Conservation (phyloP, 495 filamentous ascomycete species). For the Venustampulla echinocandica region DNA sequence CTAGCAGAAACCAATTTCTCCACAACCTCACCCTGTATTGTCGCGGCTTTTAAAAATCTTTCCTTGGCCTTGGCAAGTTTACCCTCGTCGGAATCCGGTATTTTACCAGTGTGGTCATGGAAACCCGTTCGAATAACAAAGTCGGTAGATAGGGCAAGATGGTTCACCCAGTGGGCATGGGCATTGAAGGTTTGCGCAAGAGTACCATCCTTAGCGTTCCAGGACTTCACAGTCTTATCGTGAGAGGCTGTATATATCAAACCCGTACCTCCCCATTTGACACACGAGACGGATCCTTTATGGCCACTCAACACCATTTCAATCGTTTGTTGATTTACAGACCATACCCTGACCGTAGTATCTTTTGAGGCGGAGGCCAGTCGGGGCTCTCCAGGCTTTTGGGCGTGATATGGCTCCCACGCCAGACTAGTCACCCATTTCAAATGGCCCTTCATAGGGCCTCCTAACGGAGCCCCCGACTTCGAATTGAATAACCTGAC, state of each 20-base stretch:
- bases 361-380: slow-evolving; percentile 89
- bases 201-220: slow-evolving; percentile 72
- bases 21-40: slow-evolving; percentile 62
- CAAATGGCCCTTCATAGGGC: slow-evolving; percentile 76
- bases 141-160: slow-evolving; percentile 89
- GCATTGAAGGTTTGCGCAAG: slow-evolving; percentile 68
- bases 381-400: slow-evolving; percentile 62
- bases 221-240: slow-evolving; percentile 89
- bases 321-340: slow-evolving; percentile 65
- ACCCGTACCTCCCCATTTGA: slow-evolving; percentile 88
- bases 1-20: slow-evolving; percentile 85
- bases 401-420: slow-evolving; percentile 93
- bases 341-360: slow-evolving; percentile 82
- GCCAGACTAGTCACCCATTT: slow-evolving; percentile 84
- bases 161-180: slow-evolving; percentile 94
- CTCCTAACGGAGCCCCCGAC: slow-evolving; percentile 67
- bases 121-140: slow-evolving; percentile 81
- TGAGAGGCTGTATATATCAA: slow-evolving; percentile 84
- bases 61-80: slow-evolving; percentile 69
- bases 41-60: slow-evolving; percentile 84
- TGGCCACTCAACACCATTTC: slow-evolving; percentile 82
- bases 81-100: slow-evolving; percentile 58
- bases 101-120: slow-evolving; percentile 70
- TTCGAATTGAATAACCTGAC: slow-evolving; percentile 85
- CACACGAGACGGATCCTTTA: slow-evolving; percentile 78